Base-by-base conservation (phyloP, 2,329 filamentous ascomycete species). In the Aspergillus pseudoglaucus region DNA sequence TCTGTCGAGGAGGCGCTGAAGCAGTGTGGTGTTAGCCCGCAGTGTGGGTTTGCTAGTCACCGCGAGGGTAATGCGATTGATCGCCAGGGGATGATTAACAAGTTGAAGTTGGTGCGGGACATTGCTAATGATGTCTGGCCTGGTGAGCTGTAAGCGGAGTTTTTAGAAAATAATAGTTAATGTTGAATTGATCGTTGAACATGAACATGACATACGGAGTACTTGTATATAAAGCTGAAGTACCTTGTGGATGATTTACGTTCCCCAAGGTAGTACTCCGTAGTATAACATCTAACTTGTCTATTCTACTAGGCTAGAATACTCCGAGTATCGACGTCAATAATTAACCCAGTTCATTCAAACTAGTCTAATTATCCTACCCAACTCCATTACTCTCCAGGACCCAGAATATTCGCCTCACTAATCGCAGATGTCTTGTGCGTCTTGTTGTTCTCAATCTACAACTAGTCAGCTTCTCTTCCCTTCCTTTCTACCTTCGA, bases 41-140 rank as follows among this genome's bases (percentile, higher is more conserved):
- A 88, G 70, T 87, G 84, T 62, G 84, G 83, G 5, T 87, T 87
- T 65, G 87, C 85, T 32, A 87, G 82, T 32, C 86, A 90, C 63
- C 81, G 84, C 56, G 82, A 79, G 58, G 87, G 86, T 0, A 89
- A 90, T 61, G 77, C 81, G 12, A 73, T 90, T 46, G 78, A 76
- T 18, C 73, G 81, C 53, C 79, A 87, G 41, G 85, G 87, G 52
- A 84, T 90, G 82, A 80, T 80, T 69, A 81, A 78, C 66, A 90
- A 90, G 73, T 68, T 90, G 59, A 73, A 78, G 55, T 69, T 90
- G 45, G 84, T 90, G 15, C 78, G 85, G 53, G 74, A 81, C 57
- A 81, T 90, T 59, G 85, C 87, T 2, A 79, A 89, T 61, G 80
- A 84, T 59, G 78, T 90, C 49, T 90, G 86, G 87, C 75, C 76